These are phyloP conservation scores for Udeniomyces megalosporus DNA, from an alignment of 768 basidiomycete genomes.

Conservation along the genomic window DNA sequence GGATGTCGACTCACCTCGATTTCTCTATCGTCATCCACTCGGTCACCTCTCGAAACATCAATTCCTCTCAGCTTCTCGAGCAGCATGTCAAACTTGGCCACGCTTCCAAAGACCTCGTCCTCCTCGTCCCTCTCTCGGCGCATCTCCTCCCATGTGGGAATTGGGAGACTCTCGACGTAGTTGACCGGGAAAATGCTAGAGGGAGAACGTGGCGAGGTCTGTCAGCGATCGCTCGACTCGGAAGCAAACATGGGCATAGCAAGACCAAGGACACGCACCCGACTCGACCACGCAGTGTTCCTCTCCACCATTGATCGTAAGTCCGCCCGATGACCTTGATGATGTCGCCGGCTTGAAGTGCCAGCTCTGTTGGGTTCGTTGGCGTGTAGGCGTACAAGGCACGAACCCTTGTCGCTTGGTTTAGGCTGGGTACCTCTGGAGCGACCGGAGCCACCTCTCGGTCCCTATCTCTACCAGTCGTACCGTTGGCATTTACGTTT, in stretches of 20 bases:
- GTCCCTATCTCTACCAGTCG: neutral
- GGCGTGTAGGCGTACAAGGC: conserved; percentile 81
- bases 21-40: conserved; percentile 79
- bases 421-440: conserved; percentile 9
- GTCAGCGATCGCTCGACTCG: too few species aligned
- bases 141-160: conserved; percentile 59
- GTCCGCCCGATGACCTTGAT: conserved; percentile 89
- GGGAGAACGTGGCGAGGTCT: too few species aligned
- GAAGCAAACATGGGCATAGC: too few species aligned
- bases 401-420: conserved; percentile 55
- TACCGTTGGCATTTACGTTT: neutral
- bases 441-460: neutral
- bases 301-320: conserved; percentile 95
- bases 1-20: conserved; percentile 43
- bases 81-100: conserved; percentile 65
- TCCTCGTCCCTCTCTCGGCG: conserved; percentile 73
- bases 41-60: conserved; percentile 56
- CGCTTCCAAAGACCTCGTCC: conserved; percentile 71
- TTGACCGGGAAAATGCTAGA: conserved; percentile 75
- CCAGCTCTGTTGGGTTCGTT: conserved; percentile 72
- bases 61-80: conserved; percentile 54
- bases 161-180: conserved; percentile 77
- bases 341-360: conserved; percentile 79
- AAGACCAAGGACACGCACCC: too few species aligned
- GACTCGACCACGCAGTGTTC: conserved; percentile 72